Evolutionary conservation across 345 rosid genomes (phyloP), one percentile per base, ranked within the genome.

Genomic region (Boechera stricta): DNA sequence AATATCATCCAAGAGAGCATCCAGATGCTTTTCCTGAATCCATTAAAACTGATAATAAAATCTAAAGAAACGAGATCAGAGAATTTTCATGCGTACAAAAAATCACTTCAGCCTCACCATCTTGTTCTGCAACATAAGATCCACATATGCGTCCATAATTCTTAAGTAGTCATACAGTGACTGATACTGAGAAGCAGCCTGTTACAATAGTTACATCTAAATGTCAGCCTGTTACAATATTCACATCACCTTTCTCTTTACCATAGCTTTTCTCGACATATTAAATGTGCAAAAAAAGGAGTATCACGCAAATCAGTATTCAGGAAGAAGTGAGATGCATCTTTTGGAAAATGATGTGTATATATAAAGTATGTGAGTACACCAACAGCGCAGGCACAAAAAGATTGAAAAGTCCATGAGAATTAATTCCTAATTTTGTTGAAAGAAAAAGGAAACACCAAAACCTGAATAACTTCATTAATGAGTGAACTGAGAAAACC

Each of bases 101-200:
- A 47, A 49, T 9, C 61, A 41, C 66, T 63, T 62, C 35, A 35
- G 64, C 70, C 84, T 81, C 74, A 91, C 97, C 94, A 94, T 85
- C 70, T 87, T 83, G 84, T 87, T 77, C 80, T 86, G 94, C 76
- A 94, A 87, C 68, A 91, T 70, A 68, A 94, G 82, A 74, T 90
- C 98, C 65, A 89, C 74, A 82, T 84, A 94, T 77, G 96, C 87
- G 74, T 94, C 98, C 72, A 86, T 87, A 77, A 91, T 87, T 79
- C 64, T 90, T 78, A 94, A 69, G 85, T 86, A 90, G 74, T 87
- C 89, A 80, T 84, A 84, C 75, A 88, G 91, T 76, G 77, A 77
- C 69, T 85, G 86, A 78, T 82, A 86, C 76, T 82, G 82, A 69
- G 80, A 74, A 62, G 84, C 84, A 76, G 69, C 90, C 98, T 91